Percentiles rank a stretch among this genome's conserved stretches.
phyloP scores from a whole-genome alignment of 2,329 filamentous ascomycete species.

The Sclerotinia subarctica region DNA sequence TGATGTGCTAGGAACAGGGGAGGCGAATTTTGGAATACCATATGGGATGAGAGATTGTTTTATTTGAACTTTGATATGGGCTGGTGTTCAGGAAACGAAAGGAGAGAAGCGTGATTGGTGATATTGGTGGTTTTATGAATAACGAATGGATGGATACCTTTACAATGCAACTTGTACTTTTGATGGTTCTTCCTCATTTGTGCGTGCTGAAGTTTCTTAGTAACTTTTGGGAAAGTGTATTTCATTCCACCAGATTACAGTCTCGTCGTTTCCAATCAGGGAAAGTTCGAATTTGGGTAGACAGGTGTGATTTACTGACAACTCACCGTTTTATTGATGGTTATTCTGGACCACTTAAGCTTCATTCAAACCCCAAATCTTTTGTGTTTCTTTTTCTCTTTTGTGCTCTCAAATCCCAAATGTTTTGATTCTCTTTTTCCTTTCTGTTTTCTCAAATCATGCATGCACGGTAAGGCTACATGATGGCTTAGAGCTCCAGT shows the following conservation, averaged over 20 bases:
- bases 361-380: too few species aligned
- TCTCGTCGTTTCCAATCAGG: too few species aligned
- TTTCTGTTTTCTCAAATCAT: too few species aligned
- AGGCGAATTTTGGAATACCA: neutral
- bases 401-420: too few species aligned
- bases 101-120: neutral
- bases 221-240: neutral
- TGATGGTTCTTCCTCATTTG: neutral
- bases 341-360: too few species aligned
- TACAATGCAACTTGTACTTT: neutral
- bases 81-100: neutral
- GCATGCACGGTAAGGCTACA: neutral
- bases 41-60: neutral
- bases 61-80: neutral
- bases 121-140: neutral
- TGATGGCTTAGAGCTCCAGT: too few species aligned
- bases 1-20: neutral
- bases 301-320: neutral
- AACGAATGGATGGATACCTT: constrained; percentile 10
- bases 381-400: too few species aligned
- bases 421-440: too few species aligned
- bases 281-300: too few species aligned
- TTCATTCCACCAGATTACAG: too few species aligned
- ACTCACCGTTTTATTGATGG: neutral
- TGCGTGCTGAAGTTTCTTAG: neutral